phyloP scores from a whole-genome alignment of 2,329 filamentous ascomycete genomes.

The Beauveria sp. region DNA sequence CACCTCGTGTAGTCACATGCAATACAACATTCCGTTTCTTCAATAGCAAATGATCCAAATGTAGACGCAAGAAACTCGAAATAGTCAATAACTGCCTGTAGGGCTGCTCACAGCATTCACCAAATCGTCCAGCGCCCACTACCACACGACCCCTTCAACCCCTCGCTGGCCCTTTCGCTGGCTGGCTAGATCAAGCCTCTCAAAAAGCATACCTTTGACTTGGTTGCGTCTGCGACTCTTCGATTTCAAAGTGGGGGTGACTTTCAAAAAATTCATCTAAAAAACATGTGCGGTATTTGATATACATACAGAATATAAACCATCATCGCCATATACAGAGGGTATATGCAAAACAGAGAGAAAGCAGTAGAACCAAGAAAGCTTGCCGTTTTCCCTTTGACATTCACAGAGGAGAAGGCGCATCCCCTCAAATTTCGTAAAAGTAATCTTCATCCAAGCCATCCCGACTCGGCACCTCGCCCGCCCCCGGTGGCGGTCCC shows the following conservation, averaged over 20 bases:
- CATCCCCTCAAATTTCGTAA: constrained; percentile 59
- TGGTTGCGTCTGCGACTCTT: too few species aligned
- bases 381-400: not conserved
- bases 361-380: not conserved
- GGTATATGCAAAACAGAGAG: constrained; percentile 11
- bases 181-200: too few species aligned
- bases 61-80: too few species aligned
- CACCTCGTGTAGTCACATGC: too few species aligned
- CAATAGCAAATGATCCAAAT: too few species aligned
- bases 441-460: constrained; percentile 90
- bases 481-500: constrained; percentile 59
- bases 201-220: too few species aligned
- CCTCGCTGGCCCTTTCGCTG: too few species aligned
- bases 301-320: constrained; percentile 3
- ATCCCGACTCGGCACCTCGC: constrained; percentile 71
- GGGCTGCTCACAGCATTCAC: too few species aligned
- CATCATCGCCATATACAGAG: constrained; percentile 5
- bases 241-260: not conserved
- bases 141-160: not conserved
- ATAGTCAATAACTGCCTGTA: too few species aligned
- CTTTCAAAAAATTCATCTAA: not conserved
- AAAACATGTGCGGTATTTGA: not conserved
- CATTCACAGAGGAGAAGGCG: not conserved
- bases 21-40: too few species aligned
- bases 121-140: not conserved